Conservation (phyloP, 75 land plant species). For the Gnetum montanum region DNA sequence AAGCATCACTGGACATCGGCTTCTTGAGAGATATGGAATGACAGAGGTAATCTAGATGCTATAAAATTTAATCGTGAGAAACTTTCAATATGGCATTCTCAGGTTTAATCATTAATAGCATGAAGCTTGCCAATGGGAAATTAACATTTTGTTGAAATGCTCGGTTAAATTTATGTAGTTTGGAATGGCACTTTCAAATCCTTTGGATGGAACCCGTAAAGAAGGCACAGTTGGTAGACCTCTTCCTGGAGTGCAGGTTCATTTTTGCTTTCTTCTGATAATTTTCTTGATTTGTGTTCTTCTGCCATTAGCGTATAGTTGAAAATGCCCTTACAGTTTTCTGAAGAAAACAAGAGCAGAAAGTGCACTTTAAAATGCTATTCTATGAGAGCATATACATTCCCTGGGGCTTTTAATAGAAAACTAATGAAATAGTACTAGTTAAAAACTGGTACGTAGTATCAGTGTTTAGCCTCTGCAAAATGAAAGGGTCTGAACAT, state of each 20-base stretch:
- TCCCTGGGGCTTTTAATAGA: too few species aligned
- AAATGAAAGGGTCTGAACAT: too few species aligned
- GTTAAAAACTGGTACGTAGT: too few species aligned
- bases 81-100: background rate
- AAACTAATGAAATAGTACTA: too few species aligned
- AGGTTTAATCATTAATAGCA: background rate
- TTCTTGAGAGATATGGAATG: conserved; percentile 99
- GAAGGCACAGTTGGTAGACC: conserved; percentile 97
- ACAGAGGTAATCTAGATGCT: conserved; percentile 66
- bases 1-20: conserved; percentile 77
- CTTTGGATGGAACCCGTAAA: conserved; percentile 67
- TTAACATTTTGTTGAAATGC: background rate
- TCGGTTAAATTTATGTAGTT: conserved; percentile 43
- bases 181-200: conserved; percentile 95
- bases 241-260: conserved; percentile 90
- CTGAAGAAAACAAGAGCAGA: background rate
- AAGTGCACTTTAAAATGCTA: too few species aligned
- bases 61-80: background rate
- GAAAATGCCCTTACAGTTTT: background rate
- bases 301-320: conserved; percentile 3
- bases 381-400: too few species aligned
- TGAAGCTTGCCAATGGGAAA: background rate
- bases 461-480: too few species aligned
- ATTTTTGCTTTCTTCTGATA: too few species aligned
- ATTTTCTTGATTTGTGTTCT: too few species aligned